Evolutionary conservation across 495 filamentous ascomycete genomes (phyloP).

Genomic region (Margaritispora aquatica): DNA sequence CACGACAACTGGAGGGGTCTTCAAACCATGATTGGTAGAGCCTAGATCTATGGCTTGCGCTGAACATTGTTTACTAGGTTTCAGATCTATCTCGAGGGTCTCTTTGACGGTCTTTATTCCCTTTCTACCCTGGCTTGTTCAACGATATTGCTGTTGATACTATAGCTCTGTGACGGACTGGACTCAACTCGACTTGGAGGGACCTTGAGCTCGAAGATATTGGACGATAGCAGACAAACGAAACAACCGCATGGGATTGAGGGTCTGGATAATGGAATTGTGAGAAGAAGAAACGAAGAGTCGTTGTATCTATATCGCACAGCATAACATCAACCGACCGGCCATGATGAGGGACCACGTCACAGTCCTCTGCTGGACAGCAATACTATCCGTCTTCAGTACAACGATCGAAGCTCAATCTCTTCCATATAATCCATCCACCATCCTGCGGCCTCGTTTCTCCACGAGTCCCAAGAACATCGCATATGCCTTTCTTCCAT

Average conservation of each 20-base stretch:
- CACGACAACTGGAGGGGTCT: not conserved
- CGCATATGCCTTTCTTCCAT: conserved; percentile 28
- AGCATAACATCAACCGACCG: conserved; percentile 4
- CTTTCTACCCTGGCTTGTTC: not conserved
- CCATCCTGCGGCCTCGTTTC: conserved; percentile 52
- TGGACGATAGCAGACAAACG: not conserved
- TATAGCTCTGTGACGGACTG: not conserved
- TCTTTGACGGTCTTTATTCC: conserved; percentile 6
- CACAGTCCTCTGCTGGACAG: conserved; percentile 5
- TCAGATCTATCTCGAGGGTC: conserved; percentile 1
- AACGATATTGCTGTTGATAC: not conserved
- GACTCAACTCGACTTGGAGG: not conserved
- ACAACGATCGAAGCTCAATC: conserved; percentile 25
- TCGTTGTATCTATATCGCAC: conserved; percentile 1
- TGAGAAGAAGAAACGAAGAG: not conserved
- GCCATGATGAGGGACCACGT: conserved; percentile 17
- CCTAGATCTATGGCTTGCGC: not conserved
- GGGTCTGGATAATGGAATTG: conserved; percentile 8
- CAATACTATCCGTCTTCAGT: conserved; percentile 4
- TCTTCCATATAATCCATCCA: conserved; percentile 72
- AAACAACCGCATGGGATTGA: not conserved
- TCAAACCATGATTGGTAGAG: not conserved
- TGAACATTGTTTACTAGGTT: not conserved
- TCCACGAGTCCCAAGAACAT: conserved; percentile 42
- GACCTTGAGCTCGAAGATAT: not conserved